Evolutionary conservation across 768 basidiomycete genomes (phyloP).

Genomic region (Lactarius pseudohatsudake): DNA sequence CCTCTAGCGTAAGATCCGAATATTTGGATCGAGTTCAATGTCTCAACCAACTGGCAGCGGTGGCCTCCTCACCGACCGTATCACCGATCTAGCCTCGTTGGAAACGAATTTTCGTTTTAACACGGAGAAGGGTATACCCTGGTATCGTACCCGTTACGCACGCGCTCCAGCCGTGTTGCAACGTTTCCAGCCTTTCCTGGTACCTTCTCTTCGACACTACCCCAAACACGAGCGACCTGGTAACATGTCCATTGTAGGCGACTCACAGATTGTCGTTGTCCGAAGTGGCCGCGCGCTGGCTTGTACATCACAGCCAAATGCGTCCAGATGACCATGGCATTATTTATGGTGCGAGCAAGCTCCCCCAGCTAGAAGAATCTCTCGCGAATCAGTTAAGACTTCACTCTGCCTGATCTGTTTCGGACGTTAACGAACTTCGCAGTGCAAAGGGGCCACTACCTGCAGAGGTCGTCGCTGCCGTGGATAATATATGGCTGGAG

Average conservation of each 20-base stretch:
- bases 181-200: conserved; percentile 1
- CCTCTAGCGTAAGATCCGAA: conserved; percentile 32
- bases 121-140: neutral
- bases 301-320: conserved; percentile 42
- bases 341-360: conserved; percentile 42
- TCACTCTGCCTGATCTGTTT: neutral
- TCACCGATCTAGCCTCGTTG: neutral
- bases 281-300: conserved; percentile 45
- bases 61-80: conserved; percentile 33
- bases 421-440: neutral
- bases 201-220: neutral
- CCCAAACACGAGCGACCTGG: neutral
- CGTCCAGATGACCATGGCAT: conserved; percentile 36
- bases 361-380: conserved; percentile 38
- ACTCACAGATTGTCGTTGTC: conserved; percentile 37
- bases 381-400: conserved; percentile 23
- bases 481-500: conserved; percentile 40
- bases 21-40: neutral
- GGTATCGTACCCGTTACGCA: conserved; percentile 1
- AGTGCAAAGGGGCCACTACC: conserved; percentile 39
- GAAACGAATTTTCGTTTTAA: conserved; percentile 11
- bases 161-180: neutral
- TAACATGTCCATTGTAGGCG: conserved; percentile 32
- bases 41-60: conserved; percentile 14
- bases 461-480: conserved; percentile 38